Evolutionary conservation across 1,284 basidiomycete genomes (phyloP).

Genomic region (Melampsora americana): DNA sequence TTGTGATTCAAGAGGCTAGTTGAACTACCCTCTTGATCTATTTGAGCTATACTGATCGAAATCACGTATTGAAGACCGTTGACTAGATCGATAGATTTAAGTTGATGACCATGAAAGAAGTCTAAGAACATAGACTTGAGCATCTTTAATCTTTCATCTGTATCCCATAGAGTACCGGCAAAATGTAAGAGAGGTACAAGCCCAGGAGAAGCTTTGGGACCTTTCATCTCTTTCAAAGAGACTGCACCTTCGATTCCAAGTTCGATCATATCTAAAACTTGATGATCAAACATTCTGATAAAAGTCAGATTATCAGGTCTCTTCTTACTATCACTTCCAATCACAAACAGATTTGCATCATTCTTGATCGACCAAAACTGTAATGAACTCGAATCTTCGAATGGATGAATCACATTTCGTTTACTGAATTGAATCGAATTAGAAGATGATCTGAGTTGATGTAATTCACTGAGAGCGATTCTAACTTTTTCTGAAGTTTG

Average conservation of each 20-base stretch:
- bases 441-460: constrained; percentile 10
- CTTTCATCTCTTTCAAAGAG: constrained; percentile 57
- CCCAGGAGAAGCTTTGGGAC: constrained; percentile 82
- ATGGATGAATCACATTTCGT: constrained; percentile 87
- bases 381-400: constrained; percentile 73
- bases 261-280: constrained; percentile 91
- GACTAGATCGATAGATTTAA: constrained; percentile 62
- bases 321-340: constrained; percentile 93
- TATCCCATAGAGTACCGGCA: constrained; percentile 61
- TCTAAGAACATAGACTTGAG: constrained; percentile 87
- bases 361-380: constrained; percentile 94
- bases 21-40: constrained; percentile 57
- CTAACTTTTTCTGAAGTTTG: constrained; percentile 77
- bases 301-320: constrained; percentile 83
- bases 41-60: constrained; percentile 78
- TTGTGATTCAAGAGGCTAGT: constrained; percentile 14
- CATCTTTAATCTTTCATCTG: constrained; percentile 77
- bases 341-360: constrained; percentile 84
- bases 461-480: constrained; percentile 78
- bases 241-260: constrained; percentile 63
- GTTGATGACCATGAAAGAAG: constrained; percentile 79
- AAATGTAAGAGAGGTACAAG: constrained; percentile 92
- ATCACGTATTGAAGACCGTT: constrained; percentile 53
- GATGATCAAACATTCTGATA: constrained; percentile 79
- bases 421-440: constrained; percentile 87